Conservation (phyloP, 2,329 filamentous ascomycete genomes). For the Pyricularia pennisetigena region DNA sequence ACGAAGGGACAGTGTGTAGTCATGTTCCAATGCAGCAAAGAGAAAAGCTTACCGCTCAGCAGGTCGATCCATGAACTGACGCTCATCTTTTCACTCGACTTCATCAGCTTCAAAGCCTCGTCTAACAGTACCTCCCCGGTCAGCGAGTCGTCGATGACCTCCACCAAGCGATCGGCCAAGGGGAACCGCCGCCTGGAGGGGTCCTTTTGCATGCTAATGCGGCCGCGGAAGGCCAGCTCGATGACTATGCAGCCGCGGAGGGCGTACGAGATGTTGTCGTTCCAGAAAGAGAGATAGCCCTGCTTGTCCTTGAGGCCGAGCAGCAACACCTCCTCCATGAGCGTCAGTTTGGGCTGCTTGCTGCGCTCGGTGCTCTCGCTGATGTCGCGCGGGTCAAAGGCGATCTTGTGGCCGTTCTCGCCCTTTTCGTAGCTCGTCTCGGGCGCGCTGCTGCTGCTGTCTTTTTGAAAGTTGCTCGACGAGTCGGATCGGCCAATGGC, state of each 20-base stretch:
- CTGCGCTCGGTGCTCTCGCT: constrained; percentile 91
- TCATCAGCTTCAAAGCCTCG: constrained; percentile 99
- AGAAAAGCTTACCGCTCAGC: constrained; percentile 73
- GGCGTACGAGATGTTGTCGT: constrained; percentile 99
- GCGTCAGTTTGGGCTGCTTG: constrained; percentile 95
- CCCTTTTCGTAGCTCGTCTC: constrained; percentile 83
- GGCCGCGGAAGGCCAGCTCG: constrained; percentile 89
- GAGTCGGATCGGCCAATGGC: constrained; percentile 42
- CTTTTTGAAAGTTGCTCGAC: constrained; percentile 39
- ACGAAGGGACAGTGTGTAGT: constrained; percentile 6
- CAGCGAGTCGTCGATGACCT: constrained; percentile 92
- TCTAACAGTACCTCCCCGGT: constrained; percentile 96
- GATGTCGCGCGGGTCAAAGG: constrained; percentile 93
- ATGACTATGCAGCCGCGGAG: constrained; percentile 96
- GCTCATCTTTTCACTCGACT: constrained; percentile 99
- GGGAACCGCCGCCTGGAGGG: constrained; percentile 85
- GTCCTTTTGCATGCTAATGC: constrained; percentile 98
- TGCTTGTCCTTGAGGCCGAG: constrained; percentile 98
- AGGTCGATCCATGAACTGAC: constrained; percentile 98
- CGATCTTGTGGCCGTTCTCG: constrained; percentile 98
- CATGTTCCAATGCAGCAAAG: constrained; percentile 1
- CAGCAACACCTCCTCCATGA: constrained; percentile 97
- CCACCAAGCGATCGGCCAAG: constrained; percentile 84
- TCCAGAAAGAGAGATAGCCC: constrained; percentile 99
- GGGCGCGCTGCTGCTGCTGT: constrained; percentile 32